phyloP scores from a whole-genome alignment of 164 flowering plant genomes.

The Chloranthus sessilifolius region DNA sequence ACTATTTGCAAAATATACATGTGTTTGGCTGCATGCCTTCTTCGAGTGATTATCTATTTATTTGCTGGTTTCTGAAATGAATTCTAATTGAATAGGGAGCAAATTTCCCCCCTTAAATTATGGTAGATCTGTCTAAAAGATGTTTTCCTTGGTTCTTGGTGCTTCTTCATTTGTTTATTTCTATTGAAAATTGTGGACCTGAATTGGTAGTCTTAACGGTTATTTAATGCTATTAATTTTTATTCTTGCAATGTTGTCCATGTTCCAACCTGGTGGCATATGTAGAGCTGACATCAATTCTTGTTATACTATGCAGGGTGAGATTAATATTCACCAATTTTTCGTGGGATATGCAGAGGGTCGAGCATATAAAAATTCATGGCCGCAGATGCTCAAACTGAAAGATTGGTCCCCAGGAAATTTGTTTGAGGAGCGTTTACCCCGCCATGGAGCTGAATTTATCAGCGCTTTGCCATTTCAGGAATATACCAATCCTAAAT shows the following conservation, averaged over 20 bases:
- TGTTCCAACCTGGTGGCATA: neutral
- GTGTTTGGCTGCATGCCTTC: too few species aligned
- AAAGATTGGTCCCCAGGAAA: slow-evolving; percentile 67
- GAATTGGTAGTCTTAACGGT: neutral
- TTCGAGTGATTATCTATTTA: too few species aligned
- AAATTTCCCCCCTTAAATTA: too few species aligned
- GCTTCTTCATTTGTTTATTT: too few species aligned
- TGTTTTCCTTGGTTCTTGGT: too few species aligned
- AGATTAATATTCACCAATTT: slow-evolving; percentile 42
- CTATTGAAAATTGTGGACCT: too few species aligned
- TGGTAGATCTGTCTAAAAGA: too few species aligned
- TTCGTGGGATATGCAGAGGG: slow-evolving; percentile 44
- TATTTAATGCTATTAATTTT: neutral
- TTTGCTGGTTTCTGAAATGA: too few species aligned
- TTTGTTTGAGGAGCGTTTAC: slow-evolving; percentile 36
- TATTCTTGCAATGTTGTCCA: neutral
- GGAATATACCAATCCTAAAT: slow-evolving; percentile 47
- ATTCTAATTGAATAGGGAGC: too few species aligned
- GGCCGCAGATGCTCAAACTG: slow-evolving; percentile 58
- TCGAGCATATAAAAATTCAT: slow-evolving; percentile 7
- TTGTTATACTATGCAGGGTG: slow-evolving; percentile 25
- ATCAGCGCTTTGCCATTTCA: slow-evolving; percentile 46
- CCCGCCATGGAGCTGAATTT: slow-evolving; percentile 54
- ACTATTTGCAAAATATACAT: too few species aligned
- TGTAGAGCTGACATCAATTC: too few species aligned